Percentiles rank a stretch among this genome's conserved stretches.
phyloP scores from a whole-genome alignment of 805 yeast species.

The Tetrapisispora pingtungensis region DNA sequence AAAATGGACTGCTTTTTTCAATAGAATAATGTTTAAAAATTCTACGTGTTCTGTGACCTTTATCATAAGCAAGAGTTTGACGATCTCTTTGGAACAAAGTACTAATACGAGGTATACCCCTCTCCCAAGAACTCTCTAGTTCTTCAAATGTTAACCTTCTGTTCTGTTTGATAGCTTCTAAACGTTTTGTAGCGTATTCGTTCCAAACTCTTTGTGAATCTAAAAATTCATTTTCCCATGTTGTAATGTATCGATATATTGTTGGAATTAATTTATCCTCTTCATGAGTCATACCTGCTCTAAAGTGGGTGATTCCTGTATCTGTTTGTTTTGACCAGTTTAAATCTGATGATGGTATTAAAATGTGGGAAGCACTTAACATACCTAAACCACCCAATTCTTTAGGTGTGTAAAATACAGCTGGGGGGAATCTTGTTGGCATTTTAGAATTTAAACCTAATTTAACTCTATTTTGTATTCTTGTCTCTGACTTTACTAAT shows the following conservation, averaged over 20 bases:
- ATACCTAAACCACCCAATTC: constrained; percentile 96
- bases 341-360: constrained; percentile 88
- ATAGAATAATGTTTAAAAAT: constrained; percentile 67
- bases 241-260: constrained; percentile 78
- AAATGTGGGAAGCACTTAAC: constrained; percentile 92
- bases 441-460: constrained; percentile 93
- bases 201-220: constrained; percentile 98
- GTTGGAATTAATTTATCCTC: constrained; percentile 84
- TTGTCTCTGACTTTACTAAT: constrained; percentile 84
- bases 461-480: constrained; percentile 87
- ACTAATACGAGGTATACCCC: constrained; percentile 93
- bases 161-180: constrained; percentile 76
- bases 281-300: constrained; percentile 82
- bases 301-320: constrained; percentile 86
- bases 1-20: constrained; percentile 73
- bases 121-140: constrained; percentile 88
- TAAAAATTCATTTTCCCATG: constrained; percentile 93
- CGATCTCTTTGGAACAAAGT: constrained; percentile 92
- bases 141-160: constrained; percentile 87
- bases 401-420: constrained; percentile 94
- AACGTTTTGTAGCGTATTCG: constrained; percentile 83
- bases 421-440: constrained; percentile 99
- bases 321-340: constrained; percentile 90
- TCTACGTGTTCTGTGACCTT: constrained; percentile 79
- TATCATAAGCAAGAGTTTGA: constrained; percentile 88